A percentile compares a stretch with the other conserved stretches of the same genome.
phyloP scores from a whole-genome alignment of 2,329 filamentous ascomycete species.

The Pseudogymnoascus pannorum region DNA sequence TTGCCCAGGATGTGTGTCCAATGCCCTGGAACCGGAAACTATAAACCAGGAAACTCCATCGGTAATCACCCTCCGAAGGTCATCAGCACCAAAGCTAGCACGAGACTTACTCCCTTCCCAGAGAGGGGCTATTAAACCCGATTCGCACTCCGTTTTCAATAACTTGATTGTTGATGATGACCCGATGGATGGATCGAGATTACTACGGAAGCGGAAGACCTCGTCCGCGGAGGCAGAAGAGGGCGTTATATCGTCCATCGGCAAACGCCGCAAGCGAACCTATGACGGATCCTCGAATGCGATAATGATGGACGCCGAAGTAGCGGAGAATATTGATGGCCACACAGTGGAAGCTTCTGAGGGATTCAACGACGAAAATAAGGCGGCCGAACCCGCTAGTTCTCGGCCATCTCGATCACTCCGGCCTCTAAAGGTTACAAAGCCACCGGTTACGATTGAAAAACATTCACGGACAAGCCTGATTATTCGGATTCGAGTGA shows the following conservation, averaged over 20 bases:
- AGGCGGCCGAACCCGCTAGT: conserved; percentile 20
- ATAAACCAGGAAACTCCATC: conserved; percentile 22
- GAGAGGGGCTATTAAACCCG: conserved; percentile 54
- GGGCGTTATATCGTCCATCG: conserved; percentile 38
- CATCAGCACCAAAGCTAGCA: conserved; percentile 58
- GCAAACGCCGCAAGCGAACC: conserved; percentile 44
- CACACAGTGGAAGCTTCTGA: conserved; percentile 12
- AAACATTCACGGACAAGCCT: conserved; percentile 32
- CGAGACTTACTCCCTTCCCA: conserved; percentile 66
- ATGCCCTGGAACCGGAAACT: conserved; percentile 38
- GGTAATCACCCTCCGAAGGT: conserved; percentile 34
- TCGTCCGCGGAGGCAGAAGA: conserved; percentile 60
- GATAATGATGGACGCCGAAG: not conserved
- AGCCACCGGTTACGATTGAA: conserved; percentile 33
- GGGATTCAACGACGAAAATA: conserved; percentile 15
- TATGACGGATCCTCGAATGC: conserved; percentile 24
- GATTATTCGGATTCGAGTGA: conserved; percentile 51
- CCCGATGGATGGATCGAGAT: conserved; percentile 66
- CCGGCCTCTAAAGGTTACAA: conserved; percentile 39
- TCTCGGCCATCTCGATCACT: conserved; percentile 50
- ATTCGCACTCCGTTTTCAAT: conserved; percentile 72
- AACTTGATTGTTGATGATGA: conserved; percentile 65
- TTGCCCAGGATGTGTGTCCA: conserved; percentile 45
- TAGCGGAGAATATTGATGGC: conserved; percentile 13
- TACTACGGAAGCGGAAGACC: conserved; percentile 77